Base-by-base conservation (phyloP, 306 rosid species). In the Canavalia ensiformis region DNA sequence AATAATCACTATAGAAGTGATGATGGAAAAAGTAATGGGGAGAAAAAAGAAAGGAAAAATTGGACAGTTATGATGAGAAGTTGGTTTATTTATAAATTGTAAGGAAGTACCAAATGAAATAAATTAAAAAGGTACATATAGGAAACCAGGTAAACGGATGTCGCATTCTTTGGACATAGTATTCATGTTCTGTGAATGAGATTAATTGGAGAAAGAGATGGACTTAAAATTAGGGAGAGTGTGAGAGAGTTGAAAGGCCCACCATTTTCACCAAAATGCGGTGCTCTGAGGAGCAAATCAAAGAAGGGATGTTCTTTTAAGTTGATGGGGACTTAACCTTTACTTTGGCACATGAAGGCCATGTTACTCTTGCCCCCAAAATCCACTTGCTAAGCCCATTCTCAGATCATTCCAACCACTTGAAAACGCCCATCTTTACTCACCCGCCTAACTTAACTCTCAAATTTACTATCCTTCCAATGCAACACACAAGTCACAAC, bases 281-380 rank as follows among this genome's bases (percentile, higher is more conserved):
- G 87, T 84, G 88, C 47, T 74, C 58, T 1, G 68, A 69, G 63
- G 86, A 86, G 86, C 65, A 84, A 81, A 88, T 76, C 52, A 86
- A 85, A n/a, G 12, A 64, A 74, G 72, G 84, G 83, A 78, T 86
- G 86, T 84, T 76, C 83, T 77, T 87, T 81, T 47, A 75, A 86
- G 78, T 77, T 86, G 97, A 92, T 86, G 71, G 89, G 34, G 97
- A 92, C 94, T 80, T 77, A 34, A 60, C 91, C 80, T 82, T 85
- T 72, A 82, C 78, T 74, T 86, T 78, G 77, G 92, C 98, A 92
- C 97, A 91, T 90, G 98, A 90, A 84, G 88, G 85, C 97, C 98
- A 95, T 90, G 98, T 95, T 91, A 90, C 98, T 88, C 95, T 90
- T 92, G 91, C 86, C 92, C 79, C 89, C 85, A 87, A 85, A 58